Evolutionary conservation across 148 eudicot species (phyloP).

Genomic region (Chenopodium suecicum): DNA sequence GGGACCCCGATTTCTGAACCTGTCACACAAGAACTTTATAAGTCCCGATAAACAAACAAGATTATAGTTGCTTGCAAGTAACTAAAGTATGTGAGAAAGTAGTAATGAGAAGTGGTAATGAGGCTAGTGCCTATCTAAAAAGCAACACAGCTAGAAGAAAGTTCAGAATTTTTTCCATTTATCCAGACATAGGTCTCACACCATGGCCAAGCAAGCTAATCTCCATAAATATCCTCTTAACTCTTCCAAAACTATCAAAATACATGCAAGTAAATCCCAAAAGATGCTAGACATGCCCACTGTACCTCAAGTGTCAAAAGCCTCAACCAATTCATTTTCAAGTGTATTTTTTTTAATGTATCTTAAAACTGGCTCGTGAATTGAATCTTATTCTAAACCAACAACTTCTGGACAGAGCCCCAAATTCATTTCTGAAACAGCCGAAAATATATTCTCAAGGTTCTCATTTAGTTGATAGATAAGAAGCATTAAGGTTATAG

Average conservation of each 20-base stretch:
- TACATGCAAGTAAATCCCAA: neutral
- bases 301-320: neutral
- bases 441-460: neutral
- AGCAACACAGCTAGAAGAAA: neutral
- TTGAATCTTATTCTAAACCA: neutral
- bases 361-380: neutral
- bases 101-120: too few relatives aligned
- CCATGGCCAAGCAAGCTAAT: neutral
- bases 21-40: conserved; percentile 25
- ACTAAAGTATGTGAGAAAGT: neutral
- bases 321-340: neutral
- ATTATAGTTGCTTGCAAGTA: neutral
- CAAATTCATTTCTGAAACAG: neutral
- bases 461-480: neutral
- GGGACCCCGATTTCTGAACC: conserved; percentile 81
- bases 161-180: neutral
- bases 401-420: neutral
- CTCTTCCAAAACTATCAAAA: neutral
- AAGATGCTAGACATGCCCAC: neutral
- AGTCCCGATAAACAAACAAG: conserved; percentile 2
- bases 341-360: neutral
- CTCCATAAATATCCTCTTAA: neutral
- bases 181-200: neutral
- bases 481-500: neutral
- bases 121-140: too few relatives aligned